These are phyloP conservation scores for Fusarium sp. DNA, from an alignment of 2,329 filamentous ascomycete genomes.

Conservation along the genomic window DNA sequence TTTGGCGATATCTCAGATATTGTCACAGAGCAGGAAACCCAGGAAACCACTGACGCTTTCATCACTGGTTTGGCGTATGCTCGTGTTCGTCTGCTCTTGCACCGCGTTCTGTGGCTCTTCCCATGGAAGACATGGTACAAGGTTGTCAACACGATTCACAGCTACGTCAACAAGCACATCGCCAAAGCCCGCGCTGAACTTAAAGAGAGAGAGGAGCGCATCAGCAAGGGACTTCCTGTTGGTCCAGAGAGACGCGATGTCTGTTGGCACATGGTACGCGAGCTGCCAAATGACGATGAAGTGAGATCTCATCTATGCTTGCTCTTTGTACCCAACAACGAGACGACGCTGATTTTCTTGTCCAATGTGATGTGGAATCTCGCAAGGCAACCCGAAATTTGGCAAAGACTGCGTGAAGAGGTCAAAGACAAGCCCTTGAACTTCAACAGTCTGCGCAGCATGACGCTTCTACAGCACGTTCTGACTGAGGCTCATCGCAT, in stretches of 20 bases:
- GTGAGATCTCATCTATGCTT: constrained; percentile 6
- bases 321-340: constrained; percentile 6
- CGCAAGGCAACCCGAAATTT: not conserved
- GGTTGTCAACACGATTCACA: constrained; percentile 1
- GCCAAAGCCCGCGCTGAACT: constrained; percentile 6
- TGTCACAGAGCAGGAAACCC: not conserved
- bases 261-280: constrained; percentile 4
- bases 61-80: not conserved
- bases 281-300: constrained; percentile 4
- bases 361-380: constrained; percentile 3
- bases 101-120: constrained; percentile 5
- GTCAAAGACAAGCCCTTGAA: not conserved
- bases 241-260: constrained; percentile 6
- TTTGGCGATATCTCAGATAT: not conserved
- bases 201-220: constrained; percentile 1
- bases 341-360: not conserved
- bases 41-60: not conserved
- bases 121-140: constrained; percentile 11
- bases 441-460: not conserved
- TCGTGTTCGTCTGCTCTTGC: not conserved
- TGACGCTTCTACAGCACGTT: not conserved
- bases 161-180: constrained; percentile 10
- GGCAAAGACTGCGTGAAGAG: not conserved
- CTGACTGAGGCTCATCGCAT: constrained; percentile 2
- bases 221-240: not conserved